Percentiles rank a stretch among this genome's conserved stretches.
These are phyloP conservation scores for Talaromyces marneffei DNA, from an alignment of 2,329 filamentous ascomycete genomes.

Conservation along the genomic window DNA sequence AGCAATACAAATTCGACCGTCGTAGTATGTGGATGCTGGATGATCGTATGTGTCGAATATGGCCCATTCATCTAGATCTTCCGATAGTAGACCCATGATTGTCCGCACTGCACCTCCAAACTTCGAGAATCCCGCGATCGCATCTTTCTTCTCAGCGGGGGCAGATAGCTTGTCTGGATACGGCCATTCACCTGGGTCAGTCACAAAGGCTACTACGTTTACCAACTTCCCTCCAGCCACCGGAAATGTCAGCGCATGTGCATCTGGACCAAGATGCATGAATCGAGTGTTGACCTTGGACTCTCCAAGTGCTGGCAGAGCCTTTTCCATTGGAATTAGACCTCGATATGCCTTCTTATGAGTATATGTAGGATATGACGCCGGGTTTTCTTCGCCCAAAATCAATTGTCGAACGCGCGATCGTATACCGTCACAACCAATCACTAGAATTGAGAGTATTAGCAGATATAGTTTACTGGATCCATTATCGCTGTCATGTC, in stretches of 20 bases:
- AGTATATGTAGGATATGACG: slow-evolving; percentile 23
- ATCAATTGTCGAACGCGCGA: slow-evolving; percentile 27
- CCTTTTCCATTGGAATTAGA: slow-evolving; percentile 49
- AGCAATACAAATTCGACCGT: slow-evolving; percentile 26
- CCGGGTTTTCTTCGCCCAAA: slow-evolving; percentile 19
- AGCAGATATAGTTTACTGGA: background rate
- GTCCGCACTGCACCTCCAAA: slow-evolving; percentile 39
- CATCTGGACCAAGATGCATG: slow-evolving; percentile 53
- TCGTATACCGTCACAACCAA: slow-evolving; percentile 36
- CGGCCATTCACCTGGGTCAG: slow-evolving; percentile 3
- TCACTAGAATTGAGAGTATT: slow-evolving; percentile 17
- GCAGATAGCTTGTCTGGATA: slow-evolving; percentile 14
- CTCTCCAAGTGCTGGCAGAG: slow-evolving; percentile 44
- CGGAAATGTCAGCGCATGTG: slow-evolving; percentile 58
- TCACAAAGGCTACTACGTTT: slow-evolving; percentile 12
- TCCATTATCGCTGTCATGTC: background rate
- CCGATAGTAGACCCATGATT: slow-evolving; percentile 5
- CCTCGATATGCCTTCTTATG: slow-evolving; percentile 32
- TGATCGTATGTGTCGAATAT: slow-evolving; percentile 29
- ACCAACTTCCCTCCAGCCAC: slow-evolving; percentile 35
- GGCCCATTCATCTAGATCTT: slow-evolving; percentile 26
- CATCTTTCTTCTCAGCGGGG: slow-evolving; percentile 36
- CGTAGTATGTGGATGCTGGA: slow-evolving; percentile 25
- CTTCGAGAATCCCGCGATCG: slow-evolving; percentile 34
- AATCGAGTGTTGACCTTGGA: slow-evolving; percentile 46